Percentiles rank a stretch among this genome's conserved stretches.
These are phyloP conservation scores for Leccinum fibrillosum DNA, from an alignment of 768 basidiomycete genomes.

Conservation along the genomic window DNA sequence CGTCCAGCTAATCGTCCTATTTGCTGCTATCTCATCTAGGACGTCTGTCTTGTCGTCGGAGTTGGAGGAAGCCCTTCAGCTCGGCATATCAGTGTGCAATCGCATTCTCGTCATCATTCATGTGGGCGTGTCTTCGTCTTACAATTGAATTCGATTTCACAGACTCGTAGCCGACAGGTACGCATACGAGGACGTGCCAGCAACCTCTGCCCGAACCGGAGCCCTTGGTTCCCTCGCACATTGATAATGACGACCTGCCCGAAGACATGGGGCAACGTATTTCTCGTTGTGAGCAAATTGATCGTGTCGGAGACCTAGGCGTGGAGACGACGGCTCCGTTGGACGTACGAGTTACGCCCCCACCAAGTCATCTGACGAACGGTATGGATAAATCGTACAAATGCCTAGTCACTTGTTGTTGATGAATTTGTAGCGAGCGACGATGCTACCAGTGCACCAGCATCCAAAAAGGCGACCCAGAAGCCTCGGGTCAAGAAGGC, in stretches of 20 bases:
- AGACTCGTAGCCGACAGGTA: slow-evolving; percentile 16
- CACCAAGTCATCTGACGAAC: background rate
- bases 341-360: background rate
- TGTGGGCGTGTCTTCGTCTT: slow-evolving; percentile 25
- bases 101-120: slow-evolving; percentile 29
- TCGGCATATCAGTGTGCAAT: slow-evolving; percentile 23
- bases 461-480: background rate
- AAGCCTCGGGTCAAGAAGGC: slow-evolving; percentile 16
- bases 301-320: background rate
- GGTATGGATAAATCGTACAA: slow-evolving; percentile 3
- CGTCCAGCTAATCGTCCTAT: slow-evolving; percentile 59
- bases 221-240: background rate
- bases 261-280: slow-evolving; percentile 19
- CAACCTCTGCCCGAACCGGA: background rate
- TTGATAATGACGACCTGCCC: background rate
- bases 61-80: slow-evolving; percentile 38
- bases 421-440: slow-evolving; percentile 2
- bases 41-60: slow-evolving; percentile 46
- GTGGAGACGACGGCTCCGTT: background rate
- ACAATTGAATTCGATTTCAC: slow-evolving; percentile 1
- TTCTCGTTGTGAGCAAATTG: slow-evolving; percentile 1
- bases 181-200: background rate
- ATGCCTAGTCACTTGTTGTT: background rate
- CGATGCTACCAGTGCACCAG: background rate
- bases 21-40: slow-evolving; percentile 61